Evolutionary conservation across 495 filamentous ascomycete species (phyloP), one percentile per base, ranked within the genome.

Genomic region (Hypoxylon lenormandii): DNA sequence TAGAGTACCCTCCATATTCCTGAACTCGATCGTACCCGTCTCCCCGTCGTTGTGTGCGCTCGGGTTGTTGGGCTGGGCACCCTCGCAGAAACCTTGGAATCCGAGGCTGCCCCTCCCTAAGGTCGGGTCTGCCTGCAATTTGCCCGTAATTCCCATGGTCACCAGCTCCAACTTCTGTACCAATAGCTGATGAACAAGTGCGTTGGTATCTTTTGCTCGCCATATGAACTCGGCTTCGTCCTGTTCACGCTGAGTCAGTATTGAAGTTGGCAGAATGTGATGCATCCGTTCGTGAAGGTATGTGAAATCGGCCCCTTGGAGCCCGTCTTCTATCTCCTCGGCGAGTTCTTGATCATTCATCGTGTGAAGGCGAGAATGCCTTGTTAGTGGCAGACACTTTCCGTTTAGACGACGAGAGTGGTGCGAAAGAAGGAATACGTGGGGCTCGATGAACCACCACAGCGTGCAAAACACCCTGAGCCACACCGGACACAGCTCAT

Each of bases 1-100:
- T 2, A 63, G 16, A 22, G 33, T 63, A 3, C 52, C 19, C 11
- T 69, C 46, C 52, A 69, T 53, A 1, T n/a, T 40, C 12, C 66
- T 37, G n/a, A 69, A 69, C 38, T 69, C 66, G 10, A 69, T 18
- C 28, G 66, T 69, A 5, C 66, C 58, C 2, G 46, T 69, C 11
- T 69, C 26, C 3, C 66, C 66, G 38, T 69, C 19, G 42, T 69
- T 69, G 40, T 69, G 30, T 22, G 13, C 0, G 2, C 1, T 6
- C 6, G n/a, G 0, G 12, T 2, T 36, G 21, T 15, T 30, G 3
- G 21, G 50, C 0, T 3, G 12, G 13, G 58, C 58, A 0, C 37
- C 18, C 33, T 58, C 11, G 40, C 52, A 58, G 26, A 59, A 53
- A 22, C 66, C 66, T 10, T 58, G 53, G 26, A 69, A 59, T 4